Base-by-base conservation (phyloP, 179 eudicot genomes). In the Carnegiea gigantea region DNA sequence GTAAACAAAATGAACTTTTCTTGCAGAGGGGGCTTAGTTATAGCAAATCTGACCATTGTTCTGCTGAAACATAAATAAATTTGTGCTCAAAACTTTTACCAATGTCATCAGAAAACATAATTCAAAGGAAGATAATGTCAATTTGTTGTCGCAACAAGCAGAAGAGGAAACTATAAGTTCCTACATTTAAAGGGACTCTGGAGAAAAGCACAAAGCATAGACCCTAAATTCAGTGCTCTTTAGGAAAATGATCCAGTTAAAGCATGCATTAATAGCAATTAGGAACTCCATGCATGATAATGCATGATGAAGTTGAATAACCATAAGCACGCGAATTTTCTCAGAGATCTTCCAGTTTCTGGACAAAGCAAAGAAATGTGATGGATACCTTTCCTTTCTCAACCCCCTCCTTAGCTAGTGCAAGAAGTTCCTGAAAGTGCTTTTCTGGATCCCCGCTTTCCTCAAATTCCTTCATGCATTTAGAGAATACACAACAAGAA, bases 391-490 rank as follows among this genome's bases (percentile, higher is more conserved):
- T 97, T 81, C 99, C 99, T 87, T 94, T 96, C 89, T 89, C 90
- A 73, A 91, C 85, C 82, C 99, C 99, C 85, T 85, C 92, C 87
- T 86, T 92, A 77, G 98, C 99, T 89, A 97, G 83, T 2, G 94
- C 88, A 71, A 92, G 51, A 84, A 97, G 98, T 30, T 89, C 91
- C 86, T 97, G 91, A 85, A 91, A 95, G 88, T 97, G 94, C 82
- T 84, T 85, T 79, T 93, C 98, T 36, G 99, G 97, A 83, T 97
- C 93, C 54, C 98, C 98, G 86, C 98, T 93, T 54, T 93, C 98
- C 65, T 97, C 98, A 81, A 97, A 97, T 88, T 97, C 99, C 99
- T 97, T 84, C 44, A 83, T 24, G 23, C 67, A 40, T 11, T 15
- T 49, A 64, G 38, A 33, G 5, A 38, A 73, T 24, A 20, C 6